phyloP scores from a whole-genome alignment of 208 protist genomes.

The Lotmaria passim region DNA sequence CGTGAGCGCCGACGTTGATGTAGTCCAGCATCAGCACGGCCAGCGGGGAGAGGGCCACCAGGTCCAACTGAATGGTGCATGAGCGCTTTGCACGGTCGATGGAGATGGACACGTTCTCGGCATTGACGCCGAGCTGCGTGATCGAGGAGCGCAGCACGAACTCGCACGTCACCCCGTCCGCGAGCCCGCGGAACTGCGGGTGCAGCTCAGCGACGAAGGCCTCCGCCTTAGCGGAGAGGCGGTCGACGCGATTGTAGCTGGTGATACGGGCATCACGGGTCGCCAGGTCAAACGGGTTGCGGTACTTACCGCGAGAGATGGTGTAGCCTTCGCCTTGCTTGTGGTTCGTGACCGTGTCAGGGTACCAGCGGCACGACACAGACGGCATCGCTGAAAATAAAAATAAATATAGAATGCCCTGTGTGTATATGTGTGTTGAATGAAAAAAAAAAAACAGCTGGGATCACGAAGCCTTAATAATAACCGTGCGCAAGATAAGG shows the following conservation, averaged over 20 bases:
- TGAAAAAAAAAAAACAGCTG: constrained; percentile 10
- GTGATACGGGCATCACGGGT: constrained; percentile 71
- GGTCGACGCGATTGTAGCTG: constrained; percentile 38
- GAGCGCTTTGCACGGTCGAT: constrained; percentile 44
- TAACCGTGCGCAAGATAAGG: too few relatives aligned
- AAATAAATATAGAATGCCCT: constrained; percentile 4
- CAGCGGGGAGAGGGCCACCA: constrained; percentile 80
- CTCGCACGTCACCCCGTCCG: constrained; percentile 56
- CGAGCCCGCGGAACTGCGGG: constrained; percentile 83
- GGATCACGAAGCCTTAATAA: too few relatives aligned
- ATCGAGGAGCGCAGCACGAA: constrained; percentile 90
- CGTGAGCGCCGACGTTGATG: constrained; percentile 66
- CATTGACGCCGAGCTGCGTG: constrained; percentile 91
- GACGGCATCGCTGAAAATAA: constrained; percentile 44
- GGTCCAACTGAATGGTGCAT: constrained; percentile 60
- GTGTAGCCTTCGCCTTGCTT: constrained; percentile 64
- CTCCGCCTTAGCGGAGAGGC: constrained; percentile 39
- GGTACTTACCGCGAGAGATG: constrained; percentile 65
- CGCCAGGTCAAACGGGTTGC: constrained; percentile 80
- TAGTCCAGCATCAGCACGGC: constrained; percentile 89
- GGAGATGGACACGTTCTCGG: constrained; percentile 60
- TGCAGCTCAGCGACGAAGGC: constrained; percentile 57
- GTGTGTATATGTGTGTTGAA: neutral
- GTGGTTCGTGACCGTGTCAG: constrained; percentile 79
- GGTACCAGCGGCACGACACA: constrained; percentile 80